Percentiles rank a stretch among this genome's conserved stretches.
These are phyloP conservation scores for Trichoderma simmonsii DNA, from an alignment of 2,329 filamentous ascomycete genomes.

Conservation along the genomic window DNA sequence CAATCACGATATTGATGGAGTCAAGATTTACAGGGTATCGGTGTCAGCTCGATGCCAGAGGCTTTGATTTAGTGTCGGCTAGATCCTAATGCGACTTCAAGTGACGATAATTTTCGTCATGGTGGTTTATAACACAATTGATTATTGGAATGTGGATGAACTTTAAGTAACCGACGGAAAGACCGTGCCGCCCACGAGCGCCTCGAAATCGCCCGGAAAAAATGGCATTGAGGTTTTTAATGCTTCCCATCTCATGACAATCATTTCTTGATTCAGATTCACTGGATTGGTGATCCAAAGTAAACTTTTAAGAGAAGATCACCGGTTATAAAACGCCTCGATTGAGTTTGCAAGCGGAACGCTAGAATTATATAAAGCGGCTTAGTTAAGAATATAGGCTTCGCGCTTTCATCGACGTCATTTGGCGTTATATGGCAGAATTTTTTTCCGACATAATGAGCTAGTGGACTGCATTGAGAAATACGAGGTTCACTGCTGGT, in stretches of 20 bases:
- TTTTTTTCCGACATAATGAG: not conserved
- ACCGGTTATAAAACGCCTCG: not conserved
- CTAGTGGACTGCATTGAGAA: not conserved
- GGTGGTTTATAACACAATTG: not conserved
- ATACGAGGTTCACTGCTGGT: not conserved
- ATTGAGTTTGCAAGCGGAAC: not conserved
- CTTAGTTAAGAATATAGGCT: not conserved
- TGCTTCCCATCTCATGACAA: not conserved
- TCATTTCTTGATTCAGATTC: not conserved
- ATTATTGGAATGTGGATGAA: not conserved
- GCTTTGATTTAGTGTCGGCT: not conserved
- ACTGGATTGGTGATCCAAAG: not conserved
- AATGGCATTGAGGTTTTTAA: not conserved
- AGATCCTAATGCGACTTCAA: not conserved
- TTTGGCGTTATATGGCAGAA: not conserved
- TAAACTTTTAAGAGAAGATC: not conserved
- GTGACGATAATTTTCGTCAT: slow-evolving; percentile 2
- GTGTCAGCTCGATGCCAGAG: not conserved
- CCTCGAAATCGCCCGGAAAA: not conserved
- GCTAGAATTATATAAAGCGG: not conserved
- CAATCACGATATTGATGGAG: not conserved
- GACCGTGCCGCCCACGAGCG: not conserved
- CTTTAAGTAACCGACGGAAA: not conserved
- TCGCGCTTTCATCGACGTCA: not conserved
- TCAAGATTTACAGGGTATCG: not conserved